These are phyloP conservation scores for Blastobotrys parvus DNA, from an alignment of 805 yeast genomes.

Conservation along the genomic window DNA sequence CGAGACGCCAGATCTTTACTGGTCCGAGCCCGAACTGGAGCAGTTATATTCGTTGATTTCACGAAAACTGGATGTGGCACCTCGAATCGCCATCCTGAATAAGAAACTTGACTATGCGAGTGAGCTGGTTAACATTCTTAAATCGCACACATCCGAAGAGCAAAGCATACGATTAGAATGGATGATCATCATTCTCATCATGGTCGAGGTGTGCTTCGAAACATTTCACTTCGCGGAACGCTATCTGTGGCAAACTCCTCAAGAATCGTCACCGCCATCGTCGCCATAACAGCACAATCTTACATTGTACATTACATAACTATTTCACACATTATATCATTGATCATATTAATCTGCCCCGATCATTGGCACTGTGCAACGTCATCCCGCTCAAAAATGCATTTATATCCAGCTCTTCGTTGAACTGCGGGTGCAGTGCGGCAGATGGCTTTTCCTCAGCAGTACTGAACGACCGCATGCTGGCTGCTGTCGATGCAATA, in stretches of 20 bases:
- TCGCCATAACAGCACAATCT: background rate
- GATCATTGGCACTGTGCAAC: slow-evolving; percentile 1
- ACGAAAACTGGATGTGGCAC: slow-evolving; percentile 60
- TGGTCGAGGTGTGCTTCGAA: slow-evolving; percentile 82
- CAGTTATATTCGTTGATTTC: slow-evolving; percentile 65
- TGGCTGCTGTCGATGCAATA: background rate
- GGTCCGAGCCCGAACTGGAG: slow-evolving; percentile 87
- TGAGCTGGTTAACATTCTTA: slow-evolving; percentile 73
- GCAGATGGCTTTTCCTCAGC: background rate
- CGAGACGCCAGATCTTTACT: slow-evolving; percentile 87
- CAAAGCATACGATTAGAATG: slow-evolving; percentile 74
- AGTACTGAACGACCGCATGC: background rate
- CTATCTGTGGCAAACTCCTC: slow-evolving; percentile 17
- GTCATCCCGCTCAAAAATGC: slow-evolving; percentile 1
- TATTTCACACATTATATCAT: background rate
- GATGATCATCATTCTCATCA: slow-evolving; percentile 76
- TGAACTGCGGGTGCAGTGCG: background rate
- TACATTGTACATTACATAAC: background rate
- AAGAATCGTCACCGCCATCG: background rate
- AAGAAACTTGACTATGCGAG: slow-evolving; percentile 84
- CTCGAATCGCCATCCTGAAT: slow-evolving; percentile 72
- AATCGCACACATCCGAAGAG: slow-evolving; percentile 66
- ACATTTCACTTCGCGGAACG: slow-evolving; percentile 63
- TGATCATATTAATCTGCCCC: slow-evolving; percentile 1
- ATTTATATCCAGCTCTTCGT: slow-evolving; percentile 1